Evolutionary conservation across 441 rosid species (phyloP).

Genomic region (Adansonia grandidieri): DNA sequence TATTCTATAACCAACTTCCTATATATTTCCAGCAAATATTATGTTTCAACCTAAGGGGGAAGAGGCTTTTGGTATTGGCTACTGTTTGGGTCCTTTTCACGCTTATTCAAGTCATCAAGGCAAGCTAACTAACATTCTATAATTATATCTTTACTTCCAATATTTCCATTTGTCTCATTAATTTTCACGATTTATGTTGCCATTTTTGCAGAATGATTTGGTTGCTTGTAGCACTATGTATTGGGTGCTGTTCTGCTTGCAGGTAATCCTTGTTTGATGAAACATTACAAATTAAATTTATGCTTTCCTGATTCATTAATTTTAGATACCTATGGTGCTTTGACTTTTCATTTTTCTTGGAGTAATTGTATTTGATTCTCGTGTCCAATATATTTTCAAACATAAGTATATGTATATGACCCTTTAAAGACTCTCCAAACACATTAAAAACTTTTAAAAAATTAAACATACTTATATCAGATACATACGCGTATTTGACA

Average conservation of each 20-base stretch:
- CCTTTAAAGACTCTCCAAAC: no score
- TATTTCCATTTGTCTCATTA: not conserved
- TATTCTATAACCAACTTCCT: not conserved
- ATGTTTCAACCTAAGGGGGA: constrained; percentile 72
- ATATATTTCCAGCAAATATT: constrained; percentile 54
- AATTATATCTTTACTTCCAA: not conserved
- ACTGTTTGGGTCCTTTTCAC: constrained; percentile 71
- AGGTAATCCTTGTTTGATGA: constrained; percentile 47
- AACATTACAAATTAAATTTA: not conserved
- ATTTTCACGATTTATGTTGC: constrained; percentile 23
- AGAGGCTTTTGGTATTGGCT: constrained; percentile 51
- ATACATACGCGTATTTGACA: no score
- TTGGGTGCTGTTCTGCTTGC: constrained; percentile 74
- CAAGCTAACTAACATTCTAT: constrained; percentile 31
- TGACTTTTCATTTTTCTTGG: no score
- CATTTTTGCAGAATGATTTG: constrained; percentile 61
- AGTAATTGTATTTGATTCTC: no score
- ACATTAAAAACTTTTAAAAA: no score
- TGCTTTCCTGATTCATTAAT: not conserved
- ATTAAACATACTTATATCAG: no score
- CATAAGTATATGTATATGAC: no score
- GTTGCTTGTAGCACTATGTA: constrained; percentile 67
- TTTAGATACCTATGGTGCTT: no score
- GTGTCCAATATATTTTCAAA: no score
- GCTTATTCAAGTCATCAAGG: constrained; percentile 78